These are phyloP conservation scores for Botryotinia narcissicola DNA, from an alignment of 2,329 filamentous ascomycete species.

Conservation along the genomic window DNA sequence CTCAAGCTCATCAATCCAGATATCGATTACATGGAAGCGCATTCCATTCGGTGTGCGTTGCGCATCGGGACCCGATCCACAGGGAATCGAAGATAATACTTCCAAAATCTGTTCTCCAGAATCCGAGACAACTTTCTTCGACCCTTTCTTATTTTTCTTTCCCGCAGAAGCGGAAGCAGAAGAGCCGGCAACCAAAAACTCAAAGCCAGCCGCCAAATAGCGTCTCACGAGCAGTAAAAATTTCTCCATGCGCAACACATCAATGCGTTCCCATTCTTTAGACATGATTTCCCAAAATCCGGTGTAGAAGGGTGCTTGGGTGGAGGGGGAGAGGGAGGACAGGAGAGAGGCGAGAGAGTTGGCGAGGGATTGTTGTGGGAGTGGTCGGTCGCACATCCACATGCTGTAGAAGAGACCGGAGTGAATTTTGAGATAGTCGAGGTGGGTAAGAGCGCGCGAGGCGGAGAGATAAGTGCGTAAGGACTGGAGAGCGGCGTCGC, in stretches of 20 bases:
- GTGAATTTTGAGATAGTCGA: conserved; percentile 86
- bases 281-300: conserved; percentile 72
- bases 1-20: conserved; percentile 89
- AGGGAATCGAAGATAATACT: conserved; percentile 46
- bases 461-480: conserved; percentile 72
- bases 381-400: conserved; percentile 89
- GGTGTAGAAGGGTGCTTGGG: conserved; percentile 49
- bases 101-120: conserved; percentile 42
- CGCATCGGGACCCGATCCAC: conserved; percentile 26
- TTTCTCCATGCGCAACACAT: conserved; percentile 84
- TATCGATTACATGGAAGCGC: conserved; percentile 81
- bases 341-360: conserved; percentile 71
- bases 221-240: conserved; percentile 81
- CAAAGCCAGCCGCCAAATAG: conserved; percentile 70
- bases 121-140: conserved; percentile 27
- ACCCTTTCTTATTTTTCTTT: conserved; percentile 39
- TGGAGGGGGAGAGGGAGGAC: conserved; percentile 52
- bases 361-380: conserved; percentile 83
- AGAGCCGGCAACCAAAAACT: conserved; percentile 38
- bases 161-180: conserved; percentile 18
- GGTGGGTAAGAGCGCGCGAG: conserved; percentile 56
- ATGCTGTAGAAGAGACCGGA: conserved; percentile 91
- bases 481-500: conserved; percentile 73
- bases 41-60: conserved; percentile 71
- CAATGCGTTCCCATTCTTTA: conserved; percentile 67